Conservation (phyloP, 2,329 filamentous ascomycete species). For the Aspergillus sp. region DNA sequence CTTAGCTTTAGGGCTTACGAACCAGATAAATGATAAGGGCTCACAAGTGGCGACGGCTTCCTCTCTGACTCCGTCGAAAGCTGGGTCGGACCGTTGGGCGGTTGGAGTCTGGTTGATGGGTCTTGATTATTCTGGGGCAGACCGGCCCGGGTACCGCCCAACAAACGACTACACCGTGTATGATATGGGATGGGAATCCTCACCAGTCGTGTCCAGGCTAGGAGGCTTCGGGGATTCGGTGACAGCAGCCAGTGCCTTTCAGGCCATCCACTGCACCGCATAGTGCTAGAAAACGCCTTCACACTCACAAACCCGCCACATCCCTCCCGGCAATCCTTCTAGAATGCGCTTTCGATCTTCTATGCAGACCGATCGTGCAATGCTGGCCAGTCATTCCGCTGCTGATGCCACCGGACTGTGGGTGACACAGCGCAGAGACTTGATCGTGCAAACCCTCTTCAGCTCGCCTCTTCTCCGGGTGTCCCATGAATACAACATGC, state of each 20-base stretch:
- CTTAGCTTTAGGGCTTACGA: slow-evolving; percentile 5
- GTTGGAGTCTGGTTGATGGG: slow-evolving; percentile 14
- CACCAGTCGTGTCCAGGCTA: not conserved
- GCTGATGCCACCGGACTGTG: slow-evolving; percentile 11
- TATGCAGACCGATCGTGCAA: slow-evolving; percentile 19
- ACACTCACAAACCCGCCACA: slow-evolving; percentile 5
- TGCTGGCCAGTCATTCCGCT: slow-evolving; percentile 13
- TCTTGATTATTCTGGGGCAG: slow-evolving; percentile 23
- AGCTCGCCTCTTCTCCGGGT: not conserved
- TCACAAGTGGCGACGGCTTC: not conserved
- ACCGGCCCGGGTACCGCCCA: slow-evolving; percentile 17
- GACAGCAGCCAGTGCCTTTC: not conserved
- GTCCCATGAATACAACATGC: not conserved
- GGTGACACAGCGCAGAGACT: slow-evolving; percentile 13
- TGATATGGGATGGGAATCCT: not conserved
- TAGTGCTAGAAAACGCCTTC: not conserved
- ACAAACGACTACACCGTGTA: not conserved
- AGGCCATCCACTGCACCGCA: not conserved
- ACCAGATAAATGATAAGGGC: not conserved
- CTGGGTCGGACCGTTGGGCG: slow-evolving; percentile 8
- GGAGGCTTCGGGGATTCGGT: not conserved
- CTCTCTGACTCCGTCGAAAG: slow-evolving; percentile 2
- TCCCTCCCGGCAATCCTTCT: slow-evolving; percentile 16
- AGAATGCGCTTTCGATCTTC: slow-evolving; percentile 22
- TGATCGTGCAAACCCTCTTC: slow-evolving; percentile 5